Percentiles rank a stretch among this genome's conserved stretches.
Evolutionary conservation across 2,329 filamentous ascomycete genomes (phyloP).

Genomic region (Botryosphaeria agaves): DNA sequence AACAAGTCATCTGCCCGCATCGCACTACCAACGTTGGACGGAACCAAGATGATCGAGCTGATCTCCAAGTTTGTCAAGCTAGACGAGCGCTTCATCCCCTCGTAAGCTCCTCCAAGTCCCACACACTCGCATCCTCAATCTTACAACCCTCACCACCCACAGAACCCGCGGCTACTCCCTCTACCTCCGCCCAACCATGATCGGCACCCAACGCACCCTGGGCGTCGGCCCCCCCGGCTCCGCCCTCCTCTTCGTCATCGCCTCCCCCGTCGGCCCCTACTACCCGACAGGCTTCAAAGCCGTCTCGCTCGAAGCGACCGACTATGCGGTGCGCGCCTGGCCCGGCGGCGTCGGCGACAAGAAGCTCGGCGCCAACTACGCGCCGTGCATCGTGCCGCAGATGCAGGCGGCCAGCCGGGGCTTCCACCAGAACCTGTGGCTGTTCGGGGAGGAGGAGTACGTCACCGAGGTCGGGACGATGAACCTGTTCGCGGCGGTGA

Average conservation of each 20-base stretch:
- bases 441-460: slow-evolving; percentile 90
- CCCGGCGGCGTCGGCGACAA: slow-evolving; percentile 94
- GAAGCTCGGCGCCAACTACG: slow-evolving; percentile 98
- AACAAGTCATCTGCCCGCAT: slow-evolving; percentile 87
- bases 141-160: slow-evolving; percentile 2
- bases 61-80: slow-evolving; percentile 64
- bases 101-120: slow-evolving; percentile 30
- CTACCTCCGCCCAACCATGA: slow-evolving; percentile 91
- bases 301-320: slow-evolving; percentile 83
- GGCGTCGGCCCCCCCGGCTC: slow-evolving; percentile 85
- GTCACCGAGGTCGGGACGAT: slow-evolving; percentile 97
- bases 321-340: slow-evolving; percentile 95
- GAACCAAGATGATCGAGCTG: slow-evolving; percentile 57
- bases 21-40: slow-evolving; percentile 74
- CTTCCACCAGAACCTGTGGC: slow-evolving; percentile 96
- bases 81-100: slow-evolving; percentile 80
- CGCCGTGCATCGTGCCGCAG: slow-evolving; percentile 96
- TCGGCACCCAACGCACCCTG: slow-evolving; percentile 87
- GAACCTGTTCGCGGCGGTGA: slow-evolving; percentile 87
- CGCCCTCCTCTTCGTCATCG: slow-evolving; percentile 86
- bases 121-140: slow-evolving; percentile 1
- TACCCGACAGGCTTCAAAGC: slow-evolving; percentile 98
- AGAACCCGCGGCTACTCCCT: slow-evolving; percentile 69
- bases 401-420: slow-evolving; percentile 78
- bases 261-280: slow-evolving; percentile 91